Evolutionary conservation across 305 asterid genomes (phyloP).

Genomic region (Fraxinus angustifolia): DNA sequence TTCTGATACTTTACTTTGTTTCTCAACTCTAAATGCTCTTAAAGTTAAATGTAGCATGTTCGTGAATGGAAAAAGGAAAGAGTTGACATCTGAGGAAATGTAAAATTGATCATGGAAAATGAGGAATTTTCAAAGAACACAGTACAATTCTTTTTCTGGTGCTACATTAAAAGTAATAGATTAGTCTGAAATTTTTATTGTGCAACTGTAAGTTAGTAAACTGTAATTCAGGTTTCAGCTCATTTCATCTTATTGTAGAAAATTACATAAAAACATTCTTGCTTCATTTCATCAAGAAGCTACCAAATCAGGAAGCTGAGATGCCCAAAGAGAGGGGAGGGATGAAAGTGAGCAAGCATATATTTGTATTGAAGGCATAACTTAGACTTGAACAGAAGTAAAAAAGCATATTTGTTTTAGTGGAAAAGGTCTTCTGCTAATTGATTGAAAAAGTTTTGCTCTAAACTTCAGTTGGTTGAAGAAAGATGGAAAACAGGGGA

Average conservation of each 20-base stretch:
- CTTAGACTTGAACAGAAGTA: background rate
- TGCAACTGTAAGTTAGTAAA: background rate
- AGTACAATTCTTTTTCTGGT: background rate
- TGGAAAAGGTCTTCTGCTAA: background rate
- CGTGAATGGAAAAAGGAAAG: background rate
- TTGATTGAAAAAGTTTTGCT: background rate
- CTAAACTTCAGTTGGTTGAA: background rate
- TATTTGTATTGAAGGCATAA: background rate
- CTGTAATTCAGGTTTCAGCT: background rate
- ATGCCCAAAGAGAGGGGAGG: background rate
- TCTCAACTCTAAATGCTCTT: background rate
- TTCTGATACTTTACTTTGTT: background rate
- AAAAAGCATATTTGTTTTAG: background rate
- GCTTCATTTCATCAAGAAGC: slow-evolving; percentile 2
- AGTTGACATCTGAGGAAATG: background rate
- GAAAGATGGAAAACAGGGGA: background rate
- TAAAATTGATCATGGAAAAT: slow-evolving; percentile 1
- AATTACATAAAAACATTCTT: background rate
- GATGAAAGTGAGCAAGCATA: slow-evolving; percentile 4
- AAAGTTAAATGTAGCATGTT: background rate
- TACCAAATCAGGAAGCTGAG: background rate
- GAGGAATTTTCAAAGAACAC: background rate
- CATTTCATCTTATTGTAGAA: slow-evolving; percentile 4
- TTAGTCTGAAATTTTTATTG: background rate
- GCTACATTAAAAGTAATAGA: background rate